Conservation (phyloP, 441 rosid genomes). For the Gossypium laxum region DNA sequence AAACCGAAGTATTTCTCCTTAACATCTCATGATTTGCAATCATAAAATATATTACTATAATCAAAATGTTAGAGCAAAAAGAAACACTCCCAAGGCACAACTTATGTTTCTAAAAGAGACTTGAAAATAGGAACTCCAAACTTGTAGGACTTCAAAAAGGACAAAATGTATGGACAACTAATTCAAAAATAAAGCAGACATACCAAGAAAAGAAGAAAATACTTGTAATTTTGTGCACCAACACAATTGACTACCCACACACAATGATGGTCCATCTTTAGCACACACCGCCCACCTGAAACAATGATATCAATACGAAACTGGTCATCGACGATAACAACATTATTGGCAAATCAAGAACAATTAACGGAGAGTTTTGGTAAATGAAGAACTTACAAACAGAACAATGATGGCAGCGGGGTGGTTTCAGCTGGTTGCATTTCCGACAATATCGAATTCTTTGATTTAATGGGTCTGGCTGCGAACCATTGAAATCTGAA, state of each 20-base stretch:
- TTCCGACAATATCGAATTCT: slow-evolving; percentile 63
- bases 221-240: slow-evolving; percentile 76
- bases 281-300: slow-evolving; percentile 72
- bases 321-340: not conserved
- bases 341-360: not conserved
- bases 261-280: slow-evolving; percentile 92
- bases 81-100: not conserved
- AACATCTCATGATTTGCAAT: not conserved
- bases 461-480: slow-evolving; percentile 37
- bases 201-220: slow-evolving; percentile 79
- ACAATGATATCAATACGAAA: slow-evolving; percentile 13
- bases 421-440: slow-evolving; percentile 71
- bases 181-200: slow-evolving; percentile 18
- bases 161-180: not conserved
- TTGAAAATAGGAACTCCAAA: not conserved
- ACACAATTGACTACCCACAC: slow-evolving; percentile 94
- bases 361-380: not conserved
- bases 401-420: slow-evolving; percentile 85
- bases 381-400: slow-evolving; percentile 50
- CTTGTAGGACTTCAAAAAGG: not conserved
- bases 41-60: not conserved
- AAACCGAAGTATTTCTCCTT: not conserved
- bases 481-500: slow-evolving; percentile 42
- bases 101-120: not conserved
- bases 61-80: not conserved